Conservation (phyloP, 441 rosid species). For the Populus hybrid region DNA sequence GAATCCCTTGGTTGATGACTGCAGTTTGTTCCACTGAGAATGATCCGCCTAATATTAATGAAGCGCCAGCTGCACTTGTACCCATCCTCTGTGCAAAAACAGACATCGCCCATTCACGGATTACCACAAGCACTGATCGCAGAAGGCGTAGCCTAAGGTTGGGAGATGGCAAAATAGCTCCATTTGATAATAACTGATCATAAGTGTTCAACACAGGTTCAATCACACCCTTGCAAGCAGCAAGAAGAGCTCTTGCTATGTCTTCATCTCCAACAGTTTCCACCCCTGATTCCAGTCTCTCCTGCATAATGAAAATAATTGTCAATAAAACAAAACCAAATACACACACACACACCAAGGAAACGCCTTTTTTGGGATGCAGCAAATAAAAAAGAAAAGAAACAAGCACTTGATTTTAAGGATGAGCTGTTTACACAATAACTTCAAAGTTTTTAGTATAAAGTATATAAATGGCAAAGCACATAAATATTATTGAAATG, state of each 20-base stretch:
- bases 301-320: constrained; percentile 38
- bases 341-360: not conserved
- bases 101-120: constrained; percentile 97
- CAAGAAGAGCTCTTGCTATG: constrained; percentile 77
- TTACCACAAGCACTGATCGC: constrained; percentile 69
- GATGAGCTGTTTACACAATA: not conserved
- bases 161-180: constrained; percentile 77
- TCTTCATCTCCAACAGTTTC: constrained; percentile 82
- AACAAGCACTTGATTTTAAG: not conserved
- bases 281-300: constrained; percentile 63
- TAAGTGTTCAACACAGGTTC: constrained; percentile 90
- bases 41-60: constrained; percentile 65
- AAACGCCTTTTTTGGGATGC: not conserved
- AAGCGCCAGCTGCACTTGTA: constrained; percentile 61
- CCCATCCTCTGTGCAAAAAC: constrained; percentile 75
- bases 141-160: constrained; percentile 81
- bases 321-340: constrained; percentile 1
- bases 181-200: constrained; percentile 76
- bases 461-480: not conserved
- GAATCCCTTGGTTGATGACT: constrained; percentile 62
- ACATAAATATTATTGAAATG: constrained; percentile 4
- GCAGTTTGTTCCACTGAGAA: constrained; percentile 56
- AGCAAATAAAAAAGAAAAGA: not conserved
- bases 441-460: not conserved
- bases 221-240: constrained; percentile 91